Evolutionary conservation across 345 rosid genomes (phyloP).

Genomic region (Salix suchowensis): DNA sequence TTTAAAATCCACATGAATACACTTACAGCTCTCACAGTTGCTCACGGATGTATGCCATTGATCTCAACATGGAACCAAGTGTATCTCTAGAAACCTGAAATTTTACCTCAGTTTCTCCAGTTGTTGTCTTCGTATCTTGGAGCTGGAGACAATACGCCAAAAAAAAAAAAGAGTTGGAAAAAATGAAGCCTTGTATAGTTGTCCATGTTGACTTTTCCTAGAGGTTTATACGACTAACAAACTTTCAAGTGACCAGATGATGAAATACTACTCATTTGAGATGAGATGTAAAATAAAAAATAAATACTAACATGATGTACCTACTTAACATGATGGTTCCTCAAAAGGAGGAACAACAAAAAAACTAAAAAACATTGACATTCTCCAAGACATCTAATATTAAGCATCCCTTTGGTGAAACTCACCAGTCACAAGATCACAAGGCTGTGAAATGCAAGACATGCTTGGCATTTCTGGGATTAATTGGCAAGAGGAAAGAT

Average conservation of each 20-base stretch:
- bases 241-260: background rate
- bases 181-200: background rate
- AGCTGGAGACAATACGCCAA: conserved; percentile 33
- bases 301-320: background rate
- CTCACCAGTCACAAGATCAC: too few relatives aligned
- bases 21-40: conserved; percentile 50
- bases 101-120: conserved; percentile 60
- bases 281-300: background rate
- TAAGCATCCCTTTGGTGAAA: too few relatives aligned
- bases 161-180: background rate
- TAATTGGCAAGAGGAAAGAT: too few relatives aligned
- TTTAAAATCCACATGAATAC: background rate
- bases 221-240: background rate
- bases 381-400: too few relatives aligned
- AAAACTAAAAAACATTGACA: too few relatives aligned
- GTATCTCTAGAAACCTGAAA: conserved; percentile 65
- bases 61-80: conserved; percentile 56
- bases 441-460: too few relatives aligned
- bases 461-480: too few relatives aligned
- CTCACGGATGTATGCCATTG: conserved; percentile 54
- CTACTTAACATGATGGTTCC: too few relatives aligned
- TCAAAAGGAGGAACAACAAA: background rate
- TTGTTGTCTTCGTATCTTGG: conserved; percentile 45
- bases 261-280: background rate
- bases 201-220: background rate